Percentiles rank a stretch among this genome's conserved stretches.
Evolutionary conservation across 2,329 filamentous ascomycete genomes (phyloP).

Genomic region (Verticillium albo-atrum): DNA sequence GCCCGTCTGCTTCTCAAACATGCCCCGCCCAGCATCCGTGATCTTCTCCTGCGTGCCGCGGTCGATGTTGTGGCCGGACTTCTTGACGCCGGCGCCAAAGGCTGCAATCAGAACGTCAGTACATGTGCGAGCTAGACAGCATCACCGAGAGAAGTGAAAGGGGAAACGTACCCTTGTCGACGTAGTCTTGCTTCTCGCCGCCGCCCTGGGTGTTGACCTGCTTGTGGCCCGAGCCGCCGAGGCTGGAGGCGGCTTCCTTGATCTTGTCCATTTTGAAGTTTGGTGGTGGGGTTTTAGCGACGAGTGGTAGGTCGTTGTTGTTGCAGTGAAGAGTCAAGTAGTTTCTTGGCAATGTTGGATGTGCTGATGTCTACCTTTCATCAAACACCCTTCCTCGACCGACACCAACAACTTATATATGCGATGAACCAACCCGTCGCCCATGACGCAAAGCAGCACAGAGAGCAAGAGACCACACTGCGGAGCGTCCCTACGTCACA

Average conservation of each 20-base stretch:
- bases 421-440: neutral
- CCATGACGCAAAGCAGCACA: neutral
- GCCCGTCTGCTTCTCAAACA: constrained; percentile 32
- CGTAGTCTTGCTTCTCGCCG: constrained; percentile 27
- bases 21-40: constrained; percentile 26
- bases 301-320: neutral
- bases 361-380: neutral
- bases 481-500: neutral
- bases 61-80: constrained; percentile 29
- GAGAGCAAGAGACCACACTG: neutral
- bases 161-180: constrained; percentile 29
- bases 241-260: neutral
- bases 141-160: neutral
- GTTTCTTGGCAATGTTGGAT: neutral
- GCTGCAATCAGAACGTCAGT: too few species aligned
- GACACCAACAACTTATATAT: neutral
- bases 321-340: neutral
- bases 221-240: neutral
- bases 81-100: constrained; percentile 23
- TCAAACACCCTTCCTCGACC: neutral
- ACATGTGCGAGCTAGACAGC: too few species aligned
- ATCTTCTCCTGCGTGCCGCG: constrained; percentile 32
- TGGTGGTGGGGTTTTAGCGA: neutral
- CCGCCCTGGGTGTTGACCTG: neutral
- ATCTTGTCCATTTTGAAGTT: neutral